Base-by-base conservation (phyloP, 331 rosid genomes). In the Telfairia occidentalis region DNA sequence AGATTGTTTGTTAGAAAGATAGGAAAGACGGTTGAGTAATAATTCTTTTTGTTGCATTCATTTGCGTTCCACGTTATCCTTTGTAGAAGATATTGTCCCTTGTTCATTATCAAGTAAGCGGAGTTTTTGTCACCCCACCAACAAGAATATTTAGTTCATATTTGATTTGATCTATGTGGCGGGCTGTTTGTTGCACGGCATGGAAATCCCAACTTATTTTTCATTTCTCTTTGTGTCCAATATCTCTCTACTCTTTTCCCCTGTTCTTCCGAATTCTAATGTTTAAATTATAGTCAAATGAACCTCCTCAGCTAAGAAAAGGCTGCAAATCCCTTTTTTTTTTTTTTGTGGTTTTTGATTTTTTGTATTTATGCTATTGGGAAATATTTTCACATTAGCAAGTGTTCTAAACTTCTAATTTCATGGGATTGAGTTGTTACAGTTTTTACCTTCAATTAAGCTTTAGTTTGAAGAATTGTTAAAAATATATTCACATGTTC, bases 1-100 rank as follows among this genome's bases (percentile, higher is more conserved):
- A 67, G 53, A 67, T 66, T 66, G 74, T 67, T 42, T 12, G 6
- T 15, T 67, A 67, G 52, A 67, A 42, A 42, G 24, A 43, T 21
- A 43, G 74, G 72, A 21, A 65, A 38, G 50, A 38, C 5, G 16
- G 34, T 19, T 38, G 72, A 37, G 50, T 65, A 38, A 38, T 65
- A 64, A 65, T 65, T 65, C 29, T 10, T 65, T 65, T 38, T 37
- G 72, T 65, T 63, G 8, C 9, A 63, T 63, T 63, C 48, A 35
- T 63, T 63, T 35, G 23, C 16, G 70, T 61, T 63, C 46, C 71
- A 30, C 42, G 26, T 3, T 61, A 16, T 30, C 24, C 34, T 34
- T 63, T 63, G 32, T 65, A 65, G 72, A 65, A 65, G 50, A 65
- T 65, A 38, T 65, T 65, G 72, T 4, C 10, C 72, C 50, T 37